Percentiles rank a stretch among this genome's conserved stretches.
Evolutionary conservation across 805 yeast species (phyloP).

Genomic region (Wickerhamomyces tratensis): DNA sequence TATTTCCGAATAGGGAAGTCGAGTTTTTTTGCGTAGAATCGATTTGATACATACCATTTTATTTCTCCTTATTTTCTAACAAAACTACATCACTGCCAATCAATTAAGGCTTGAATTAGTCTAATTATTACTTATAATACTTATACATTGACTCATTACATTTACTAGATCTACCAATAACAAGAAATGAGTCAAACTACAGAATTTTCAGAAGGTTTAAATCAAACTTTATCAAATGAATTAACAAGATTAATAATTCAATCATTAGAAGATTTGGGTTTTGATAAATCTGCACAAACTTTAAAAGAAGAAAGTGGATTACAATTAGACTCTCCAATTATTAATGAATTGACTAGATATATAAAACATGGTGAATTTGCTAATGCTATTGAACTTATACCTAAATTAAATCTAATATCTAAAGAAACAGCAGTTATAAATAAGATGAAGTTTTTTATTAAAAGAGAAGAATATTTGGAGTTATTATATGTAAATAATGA

Average conservation of each 20-base stretch:
- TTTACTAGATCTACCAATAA: neutral
- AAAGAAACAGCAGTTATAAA: conserved; percentile 6
- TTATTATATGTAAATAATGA: conserved; percentile 22
- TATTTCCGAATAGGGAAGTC: conserved; percentile 2
- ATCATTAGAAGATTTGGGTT: conserved; percentile 40
- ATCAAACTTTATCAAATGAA: conserved; percentile 18
- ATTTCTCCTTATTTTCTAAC: neutral
- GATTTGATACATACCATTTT: neutral
- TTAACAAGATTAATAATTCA: conserved; percentile 41
- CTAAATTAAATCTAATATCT: conserved; percentile 10
- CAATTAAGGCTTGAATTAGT: no score
- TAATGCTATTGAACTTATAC: conserved; percentile 22
- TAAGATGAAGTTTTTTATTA: conserved; percentile 23
- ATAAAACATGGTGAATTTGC: conserved; percentile 34
- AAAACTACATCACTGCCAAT: no score
- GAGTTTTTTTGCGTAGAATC: neutral
- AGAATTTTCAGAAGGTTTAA: neutral
- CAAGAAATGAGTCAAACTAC: conserved; percentile 1
- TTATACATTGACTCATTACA: neutral
- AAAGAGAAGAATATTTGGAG: conserved; percentile 33
- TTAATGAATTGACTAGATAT: conserved; percentile 27
- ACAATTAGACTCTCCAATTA: conserved; percentile 31
- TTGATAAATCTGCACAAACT: conserved; percentile 24
- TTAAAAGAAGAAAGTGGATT: conserved; percentile 33
- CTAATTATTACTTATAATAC: no score